phyloP scores from a whole-genome alignment of 139 green algal species.

The Tetraselmis chui region DNA sequence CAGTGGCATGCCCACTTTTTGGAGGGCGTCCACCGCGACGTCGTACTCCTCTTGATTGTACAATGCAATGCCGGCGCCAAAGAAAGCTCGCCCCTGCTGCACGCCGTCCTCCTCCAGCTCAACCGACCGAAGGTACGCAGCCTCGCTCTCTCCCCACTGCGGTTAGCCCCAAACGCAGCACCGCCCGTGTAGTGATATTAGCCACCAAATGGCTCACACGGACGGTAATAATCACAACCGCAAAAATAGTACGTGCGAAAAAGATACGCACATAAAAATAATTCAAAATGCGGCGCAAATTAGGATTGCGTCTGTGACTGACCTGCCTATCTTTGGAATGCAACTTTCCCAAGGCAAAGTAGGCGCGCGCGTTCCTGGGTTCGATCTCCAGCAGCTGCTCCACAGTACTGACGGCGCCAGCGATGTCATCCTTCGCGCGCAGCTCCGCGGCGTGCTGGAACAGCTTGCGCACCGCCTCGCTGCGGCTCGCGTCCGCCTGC shows the following conservation, averaged over 20 bases:
- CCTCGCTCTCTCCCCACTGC: neutral
- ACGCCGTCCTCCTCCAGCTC: neutral
- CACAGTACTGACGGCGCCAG: neutral
- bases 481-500: neutral
- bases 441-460: neutral
- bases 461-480: neutral
- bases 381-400: neutral
- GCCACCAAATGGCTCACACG: no score
- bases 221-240: no score
- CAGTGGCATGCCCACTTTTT: neutral
- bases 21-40: neutral
- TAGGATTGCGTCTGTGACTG: no score
- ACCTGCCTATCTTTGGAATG: neutral
- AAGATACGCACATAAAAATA: no score
- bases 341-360: neutral
- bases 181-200: no score
- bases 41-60: neutral
- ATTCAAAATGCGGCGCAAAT: no score
- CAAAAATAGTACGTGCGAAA: no score
- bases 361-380: neutral
- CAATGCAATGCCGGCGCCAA: neutral
- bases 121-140: neutral
- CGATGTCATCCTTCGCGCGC: neutral
- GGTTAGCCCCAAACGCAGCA: no score
- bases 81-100: neutral